A percentile compares a stretch with the other conserved stretches of the same genome.
Evolutionary conservation across 208 protist species (phyloP).

Genomic region (Leishmania tarentolae): DNA sequence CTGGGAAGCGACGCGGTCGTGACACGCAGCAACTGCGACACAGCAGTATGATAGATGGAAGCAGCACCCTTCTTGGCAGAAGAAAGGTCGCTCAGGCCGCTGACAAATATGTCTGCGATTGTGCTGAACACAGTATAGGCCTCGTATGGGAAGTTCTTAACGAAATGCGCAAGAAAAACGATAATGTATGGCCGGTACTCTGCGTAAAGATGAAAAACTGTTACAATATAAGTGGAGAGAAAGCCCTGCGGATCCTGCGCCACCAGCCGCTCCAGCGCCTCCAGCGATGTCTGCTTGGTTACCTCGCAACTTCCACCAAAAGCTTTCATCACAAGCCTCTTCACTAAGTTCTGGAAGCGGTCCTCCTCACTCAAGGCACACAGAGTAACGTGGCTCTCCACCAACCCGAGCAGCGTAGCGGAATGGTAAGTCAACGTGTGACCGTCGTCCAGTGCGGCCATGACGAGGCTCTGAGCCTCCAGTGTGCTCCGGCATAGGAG

Average conservation of each 20-base stretch:
- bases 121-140: slow-evolving; percentile 26
- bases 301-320: slow-evolving; percentile 19
- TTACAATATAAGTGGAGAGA: slow-evolving; percentile 24
- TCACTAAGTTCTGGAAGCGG: slow-evolving; percentile 8
- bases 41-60: slow-evolving; percentile 38
- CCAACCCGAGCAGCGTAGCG: slow-evolving; percentile 12
- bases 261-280: slow-evolving; percentile 37
- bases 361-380: slow-evolving; percentile 1
- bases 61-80: slow-evolving; percentile 33
- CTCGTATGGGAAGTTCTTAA: slow-evolving; percentile 34
- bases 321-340: slow-evolving; percentile 12
- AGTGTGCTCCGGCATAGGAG: background rate
- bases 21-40: slow-evolving; percentile 50
- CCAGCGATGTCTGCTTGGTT: slow-evolving; percentile 18
- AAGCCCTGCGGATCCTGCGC: slow-evolving; percentile 33
- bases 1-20: slow-evolving; percentile 55
- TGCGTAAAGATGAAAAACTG: slow-evolving; percentile 21
- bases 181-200: slow-evolving; percentile 30
- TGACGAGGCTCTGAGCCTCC: slow-evolving; percentile 12
- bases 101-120: slow-evolving; percentile 26
- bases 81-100: slow-evolving; percentile 8
- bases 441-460: slow-evolving; percentile 8
- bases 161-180: slow-evolving; percentile 39
- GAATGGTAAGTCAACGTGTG: background rate
- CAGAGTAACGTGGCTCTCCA: slow-evolving; percentile 18